Percentiles rank a stretch among this genome's conserved stretches.
These are phyloP conservation scores for Hebeloma cylindrosporum DNA, from an alignment of 768 basidiomycete species.

Conservation along the genomic window DNA sequence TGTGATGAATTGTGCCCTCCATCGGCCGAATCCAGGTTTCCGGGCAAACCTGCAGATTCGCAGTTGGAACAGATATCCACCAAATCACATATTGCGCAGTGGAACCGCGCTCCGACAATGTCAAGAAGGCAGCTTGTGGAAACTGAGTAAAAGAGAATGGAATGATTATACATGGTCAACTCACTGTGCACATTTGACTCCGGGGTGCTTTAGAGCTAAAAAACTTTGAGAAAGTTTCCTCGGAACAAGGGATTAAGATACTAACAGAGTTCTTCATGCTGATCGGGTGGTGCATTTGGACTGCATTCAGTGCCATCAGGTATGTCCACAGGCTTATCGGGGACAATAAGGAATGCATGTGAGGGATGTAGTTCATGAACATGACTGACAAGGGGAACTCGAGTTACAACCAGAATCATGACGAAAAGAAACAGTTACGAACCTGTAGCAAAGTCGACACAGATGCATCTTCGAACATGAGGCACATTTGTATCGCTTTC, in stretches of 20 bases:
- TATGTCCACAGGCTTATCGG: conserved; percentile 53
- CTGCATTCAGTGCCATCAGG: conserved; percentile 40
- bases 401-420: neutral
- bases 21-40: conserved; percentile 74
- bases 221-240: neutral
- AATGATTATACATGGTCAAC: neutral
- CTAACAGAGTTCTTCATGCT: conserved; percentile 63
- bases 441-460: conserved; percentile 86
- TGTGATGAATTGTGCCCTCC: conserved; percentile 83
- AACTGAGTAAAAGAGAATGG: conserved; percentile 1
- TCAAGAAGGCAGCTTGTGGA: conserved; percentile 74
- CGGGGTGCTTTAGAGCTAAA: conserved; percentile 73
- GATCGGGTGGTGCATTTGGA: conserved; percentile 34
- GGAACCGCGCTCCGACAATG: conserved; percentile 90
- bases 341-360: conserved; percentile 81
- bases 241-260: conserved; percentile 3
- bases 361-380: conserved; percentile 91
- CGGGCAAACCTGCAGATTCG: conserved; percentile 83
- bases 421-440: conserved; percentile 11
- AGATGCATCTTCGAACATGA: conserved; percentile 79
- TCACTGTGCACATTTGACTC: conserved; percentile 85
- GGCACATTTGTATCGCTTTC: conserved; percentile 80
- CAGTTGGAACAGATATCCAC: conserved; percentile 88
- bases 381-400: conserved; percentile 47
- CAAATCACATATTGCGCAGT: conserved; percentile 85